Conservation (phyloP, 116 monocot species). For the Phalaenopsis hybrid region DNA sequence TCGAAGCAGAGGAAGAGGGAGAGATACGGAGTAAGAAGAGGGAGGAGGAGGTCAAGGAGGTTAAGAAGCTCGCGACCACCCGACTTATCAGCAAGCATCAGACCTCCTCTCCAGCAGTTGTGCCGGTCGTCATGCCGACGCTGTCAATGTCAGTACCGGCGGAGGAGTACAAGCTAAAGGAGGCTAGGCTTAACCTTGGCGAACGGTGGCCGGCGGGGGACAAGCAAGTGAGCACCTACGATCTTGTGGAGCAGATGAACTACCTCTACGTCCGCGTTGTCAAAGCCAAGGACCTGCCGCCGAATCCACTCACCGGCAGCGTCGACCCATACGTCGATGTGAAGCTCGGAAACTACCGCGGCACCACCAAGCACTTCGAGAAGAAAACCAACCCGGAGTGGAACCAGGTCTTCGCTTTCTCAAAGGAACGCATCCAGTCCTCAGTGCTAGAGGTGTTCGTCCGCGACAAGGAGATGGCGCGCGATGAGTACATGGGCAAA, state of each 20-base stretch:
- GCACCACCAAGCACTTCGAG: conserved; percentile 46
- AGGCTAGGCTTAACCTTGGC: conserved; percentile 17
- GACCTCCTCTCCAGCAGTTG: conserved; percentile 1
- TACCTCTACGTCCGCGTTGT: conserved; percentile 48
- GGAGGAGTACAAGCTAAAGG: conserved; percentile 29
- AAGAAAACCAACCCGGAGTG: conserved; percentile 45
- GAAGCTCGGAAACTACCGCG: conserved; percentile 59
- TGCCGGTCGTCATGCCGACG: background rate
- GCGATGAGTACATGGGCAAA: conserved; percentile 49
- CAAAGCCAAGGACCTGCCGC: conserved; percentile 46
- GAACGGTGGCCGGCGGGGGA: conserved; percentile 21
- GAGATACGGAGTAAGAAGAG: background rate
- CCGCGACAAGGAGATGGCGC: conserved; percentile 42
- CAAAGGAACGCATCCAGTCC: conserved; percentile 48
- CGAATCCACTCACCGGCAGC: conserved; percentile 35
- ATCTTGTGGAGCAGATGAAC: conserved; percentile 63
- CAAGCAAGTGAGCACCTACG: conserved; percentile 32
- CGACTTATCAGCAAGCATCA: conserved; percentile 30
- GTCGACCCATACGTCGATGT: conserved; percentile 52
- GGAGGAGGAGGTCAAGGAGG: background rate
- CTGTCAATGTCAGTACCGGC: conserved; percentile 3
- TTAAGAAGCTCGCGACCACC: conserved; percentile 20
- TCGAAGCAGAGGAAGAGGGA: conserved; percentile 4
- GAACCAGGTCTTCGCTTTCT: conserved; percentile 62
- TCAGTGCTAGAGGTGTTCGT: conserved; percentile 44